Percentiles rank a stretch among this genome's conserved stretches.
Conservation (phyloP, 768 basidiomycete species). For the Suillus discolor region DNA sequence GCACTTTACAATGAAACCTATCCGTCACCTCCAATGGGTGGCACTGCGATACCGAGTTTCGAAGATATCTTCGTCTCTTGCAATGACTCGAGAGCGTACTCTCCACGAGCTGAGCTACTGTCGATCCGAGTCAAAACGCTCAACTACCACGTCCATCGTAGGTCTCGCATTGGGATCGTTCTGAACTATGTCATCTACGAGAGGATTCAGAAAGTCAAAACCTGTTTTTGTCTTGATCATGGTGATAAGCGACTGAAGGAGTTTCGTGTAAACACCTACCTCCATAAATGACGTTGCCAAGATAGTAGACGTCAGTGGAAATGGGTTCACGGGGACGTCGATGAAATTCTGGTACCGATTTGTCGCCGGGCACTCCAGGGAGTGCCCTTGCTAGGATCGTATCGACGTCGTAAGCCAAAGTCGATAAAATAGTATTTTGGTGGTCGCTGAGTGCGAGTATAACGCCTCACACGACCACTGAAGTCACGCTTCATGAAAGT, state of each 20-base stretch:
- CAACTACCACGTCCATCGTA: conserved; percentile 22
- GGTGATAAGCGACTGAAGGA: neutral
- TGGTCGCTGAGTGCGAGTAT: conserved; percentile 31
- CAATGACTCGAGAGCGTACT: conserved; percentile 31
- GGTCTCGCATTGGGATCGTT: conserved; percentile 24
- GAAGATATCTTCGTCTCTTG: conserved; percentile 7
- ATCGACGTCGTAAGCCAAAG: conserved; percentile 37
- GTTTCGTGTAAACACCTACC: conserved; percentile 20
- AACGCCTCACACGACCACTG: conserved; percentile 24
- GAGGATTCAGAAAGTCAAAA: conserved; percentile 25
- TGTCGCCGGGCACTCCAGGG: conserved; percentile 40
- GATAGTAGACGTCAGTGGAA: conserved; percentile 46
- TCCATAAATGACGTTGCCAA: conserved; percentile 42
- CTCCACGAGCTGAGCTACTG: conserved; percentile 14
- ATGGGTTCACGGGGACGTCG: conserved; percentile 35
- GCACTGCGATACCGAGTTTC: conserved; percentile 14
- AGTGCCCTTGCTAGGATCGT: conserved; percentile 23
- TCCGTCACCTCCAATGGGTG: conserved; percentile 29
- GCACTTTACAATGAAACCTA: conserved; percentile 12
- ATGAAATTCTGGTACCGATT: conserved; percentile 42
- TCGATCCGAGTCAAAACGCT: conserved; percentile 19
- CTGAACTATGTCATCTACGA: conserved; percentile 26
- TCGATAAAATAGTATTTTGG: conserved; percentile 39
- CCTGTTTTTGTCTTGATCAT: conserved; percentile 10
- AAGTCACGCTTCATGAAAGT: conserved; percentile 19